These are phyloP conservation scores for Funneliformis geosporum DNA, from an alignment of 192 early-diverging fungal genomes.

Conservation along the genomic window DNA sequence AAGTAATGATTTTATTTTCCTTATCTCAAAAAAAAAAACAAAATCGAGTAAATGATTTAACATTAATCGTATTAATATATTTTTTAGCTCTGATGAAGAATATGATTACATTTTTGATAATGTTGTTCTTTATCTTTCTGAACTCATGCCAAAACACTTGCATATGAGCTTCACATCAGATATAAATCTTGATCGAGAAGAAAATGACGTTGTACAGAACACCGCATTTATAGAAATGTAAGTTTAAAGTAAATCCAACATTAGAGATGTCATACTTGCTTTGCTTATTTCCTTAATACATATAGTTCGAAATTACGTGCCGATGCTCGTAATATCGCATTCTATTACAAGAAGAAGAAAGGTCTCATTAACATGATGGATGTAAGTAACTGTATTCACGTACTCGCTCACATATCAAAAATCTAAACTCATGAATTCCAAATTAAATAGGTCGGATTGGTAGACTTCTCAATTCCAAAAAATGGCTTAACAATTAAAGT, in stretches of 20 bases:
- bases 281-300: not conserved
- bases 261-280: not conserved
- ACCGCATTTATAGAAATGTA: conserved; percentile 22
- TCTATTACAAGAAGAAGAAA: conserved; percentile 55
- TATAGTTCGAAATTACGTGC: conserved; percentile 47
- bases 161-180: conserved; percentile 36
- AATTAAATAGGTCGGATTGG: conserved; percentile 40
- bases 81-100: conserved; percentile 37
- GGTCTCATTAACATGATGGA: conserved; percentile 54
- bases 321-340: conserved; percentile 58
- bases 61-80: not conserved
- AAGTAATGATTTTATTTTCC: conserved; percentile 24
- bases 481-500: conserved; percentile 37
- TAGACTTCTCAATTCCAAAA: conserved; percentile 49
- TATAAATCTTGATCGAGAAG: conserved; percentile 34
- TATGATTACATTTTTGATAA: conserved; percentile 43
- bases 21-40: conserved; percentile 2
- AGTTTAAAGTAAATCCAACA: not conserved
- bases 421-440: not conserved
- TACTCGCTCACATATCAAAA: not conserved
- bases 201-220: conserved; percentile 32
- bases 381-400: not conserved
- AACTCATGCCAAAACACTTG: conserved; percentile 40
- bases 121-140: conserved; percentile 39
- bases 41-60: not conserved